Evolutionary conservation across 2,329 filamentous ascomycete species (phyloP), one percentile per base, ranked within the genome.

Genomic region (Xylariaceae sp.): DNA sequence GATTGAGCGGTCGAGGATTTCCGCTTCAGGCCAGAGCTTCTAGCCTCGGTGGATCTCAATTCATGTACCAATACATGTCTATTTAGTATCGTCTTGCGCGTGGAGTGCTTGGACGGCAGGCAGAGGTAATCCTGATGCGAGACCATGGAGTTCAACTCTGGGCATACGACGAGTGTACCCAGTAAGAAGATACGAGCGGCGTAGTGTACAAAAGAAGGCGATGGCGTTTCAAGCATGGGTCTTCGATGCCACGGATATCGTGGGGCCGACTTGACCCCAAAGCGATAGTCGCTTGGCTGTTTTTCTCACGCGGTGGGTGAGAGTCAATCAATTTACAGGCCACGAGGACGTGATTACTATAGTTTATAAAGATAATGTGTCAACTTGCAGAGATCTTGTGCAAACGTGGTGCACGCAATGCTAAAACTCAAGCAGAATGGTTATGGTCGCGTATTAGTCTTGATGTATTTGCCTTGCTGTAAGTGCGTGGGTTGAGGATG

Each of bases 41-140:
- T 51, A 44, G 46, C 48, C 49, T 48, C 51, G 48, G 45, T 53
- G 52, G 39, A 42, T 52, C 52, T 59, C 51, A 52, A 55, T 57
- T 59, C 50, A 56, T 63, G 61, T 66, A 63, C 58, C 57, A 62
- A 64, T 61, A 58, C 40, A 15, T 43, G 46, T 60, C 48, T 49
- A 45, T 45, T 44, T 48, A 49, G 48, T 47, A 48, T 47, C 52
- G 39, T 41, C 52, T 47, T 27, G 22, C 22, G 7, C 22, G 22
- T 27, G 22, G 22, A 27, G 22, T 4, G 22, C 22, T 27, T 27
- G 22, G 22, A 27, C 35, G 22, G 31, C 15, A 36, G 36, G 39
- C 32, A 41, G 27, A 42, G 33, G 44, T 35, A 22, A 27, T 48
- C 39, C 11, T 40, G 14, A 39, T 31, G 32, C 36, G 35, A 14